Conservation (phyloP, 2,329 filamentous ascomycete species). For the Ophiostoma triangulosporum region DNA sequence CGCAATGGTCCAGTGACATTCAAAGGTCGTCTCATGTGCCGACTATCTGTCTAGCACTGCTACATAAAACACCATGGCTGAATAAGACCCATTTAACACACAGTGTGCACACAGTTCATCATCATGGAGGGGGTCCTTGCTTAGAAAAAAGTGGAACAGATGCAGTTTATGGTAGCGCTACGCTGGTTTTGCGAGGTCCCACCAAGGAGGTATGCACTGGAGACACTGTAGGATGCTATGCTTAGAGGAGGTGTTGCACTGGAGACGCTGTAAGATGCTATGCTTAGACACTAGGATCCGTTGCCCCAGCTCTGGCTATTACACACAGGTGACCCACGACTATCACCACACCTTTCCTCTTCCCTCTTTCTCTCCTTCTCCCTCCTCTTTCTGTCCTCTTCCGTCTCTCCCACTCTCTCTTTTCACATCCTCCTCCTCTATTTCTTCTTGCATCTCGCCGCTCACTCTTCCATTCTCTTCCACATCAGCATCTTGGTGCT, state of each 20-base stretch:
- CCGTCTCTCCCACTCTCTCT: background rate
- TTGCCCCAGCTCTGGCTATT: background rate
- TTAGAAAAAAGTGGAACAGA: constrained; percentile 8
- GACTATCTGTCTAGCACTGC: background rate
- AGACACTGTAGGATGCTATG: background rate
- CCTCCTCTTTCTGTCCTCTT: background rate
- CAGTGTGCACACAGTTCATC: constrained; percentile 8
- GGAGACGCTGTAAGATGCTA: background rate
- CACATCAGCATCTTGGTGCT: background rate
- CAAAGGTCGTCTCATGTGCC: background rate
- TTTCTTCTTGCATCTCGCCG: background rate
- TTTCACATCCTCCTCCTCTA: constrained; percentile 1
- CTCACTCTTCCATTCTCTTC: constrained; percentile 3
- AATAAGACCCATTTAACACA: constrained; percentile 3
- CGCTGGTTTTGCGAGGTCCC: constrained; percentile 10
- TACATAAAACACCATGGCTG: constrained; percentile 5
- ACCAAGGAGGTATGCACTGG: background rate
- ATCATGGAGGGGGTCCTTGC: background rate
- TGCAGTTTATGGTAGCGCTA: constrained; percentile 9
- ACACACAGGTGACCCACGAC: background rate
- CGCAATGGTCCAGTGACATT: background rate
- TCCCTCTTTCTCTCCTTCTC: constrained; percentile 3
- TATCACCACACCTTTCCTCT: constrained; percentile 7
- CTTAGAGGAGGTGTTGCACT: background rate
- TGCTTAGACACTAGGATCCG: background rate